Conservation (phyloP, 768 basidiomycete species). For the Mycena belliarum region DNA sequence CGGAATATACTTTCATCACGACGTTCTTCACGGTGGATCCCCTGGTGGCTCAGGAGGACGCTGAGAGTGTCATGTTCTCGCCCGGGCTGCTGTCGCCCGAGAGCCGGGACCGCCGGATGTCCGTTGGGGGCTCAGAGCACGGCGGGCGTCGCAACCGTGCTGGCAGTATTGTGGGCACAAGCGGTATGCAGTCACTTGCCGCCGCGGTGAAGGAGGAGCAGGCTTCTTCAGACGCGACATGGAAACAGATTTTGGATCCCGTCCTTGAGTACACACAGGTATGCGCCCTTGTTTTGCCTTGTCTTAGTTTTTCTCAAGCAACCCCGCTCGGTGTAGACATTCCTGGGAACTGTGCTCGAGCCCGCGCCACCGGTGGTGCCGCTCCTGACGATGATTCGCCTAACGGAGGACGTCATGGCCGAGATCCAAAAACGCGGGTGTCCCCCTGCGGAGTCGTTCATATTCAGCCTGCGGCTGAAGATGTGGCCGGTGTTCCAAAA, state of each 20-base stretch:
- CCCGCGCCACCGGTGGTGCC: slow-evolving; percentile 74
- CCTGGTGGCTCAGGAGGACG: slow-evolving; percentile 35
- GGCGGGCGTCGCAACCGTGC: slow-evolving; percentile 37
- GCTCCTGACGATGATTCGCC: slow-evolving; percentile 87
- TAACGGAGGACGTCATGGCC: slow-evolving; percentile 77
- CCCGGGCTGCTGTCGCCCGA: slow-evolving; percentile 47
- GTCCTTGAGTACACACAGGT: slow-evolving; percentile 85
- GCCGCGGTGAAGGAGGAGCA: slow-evolving; percentile 60
- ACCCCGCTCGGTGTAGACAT: slow-evolving; percentile 47
- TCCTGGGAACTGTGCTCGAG: slow-evolving; percentile 67
- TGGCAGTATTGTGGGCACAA: slow-evolving; percentile 35
- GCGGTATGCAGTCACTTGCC: slow-evolving; percentile 31
- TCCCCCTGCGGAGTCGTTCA: slow-evolving; percentile 76
- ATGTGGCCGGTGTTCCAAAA: slow-evolving; percentile 97
- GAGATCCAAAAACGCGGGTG: slow-evolving; percentile 80
- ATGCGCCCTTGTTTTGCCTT: slow-evolving; percentile 17
- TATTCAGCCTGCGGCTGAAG: slow-evolving; percentile 77
- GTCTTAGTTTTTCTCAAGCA: not conserved
- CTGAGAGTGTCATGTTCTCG: slow-evolving; percentile 36
- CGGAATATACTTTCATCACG: slow-evolving; percentile 87
- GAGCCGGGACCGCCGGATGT: slow-evolving; percentile 40
- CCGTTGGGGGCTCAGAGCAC: slow-evolving; percentile 53
- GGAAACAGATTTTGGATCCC: slow-evolving; percentile 94
- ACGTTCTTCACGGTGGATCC: slow-evolving; percentile 70
- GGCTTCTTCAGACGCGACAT: slow-evolving; percentile 61